Evolutionary conservation across 108 stramenopile species (phyloP).

Genomic region (Fragilaria crotonensis): DNA sequence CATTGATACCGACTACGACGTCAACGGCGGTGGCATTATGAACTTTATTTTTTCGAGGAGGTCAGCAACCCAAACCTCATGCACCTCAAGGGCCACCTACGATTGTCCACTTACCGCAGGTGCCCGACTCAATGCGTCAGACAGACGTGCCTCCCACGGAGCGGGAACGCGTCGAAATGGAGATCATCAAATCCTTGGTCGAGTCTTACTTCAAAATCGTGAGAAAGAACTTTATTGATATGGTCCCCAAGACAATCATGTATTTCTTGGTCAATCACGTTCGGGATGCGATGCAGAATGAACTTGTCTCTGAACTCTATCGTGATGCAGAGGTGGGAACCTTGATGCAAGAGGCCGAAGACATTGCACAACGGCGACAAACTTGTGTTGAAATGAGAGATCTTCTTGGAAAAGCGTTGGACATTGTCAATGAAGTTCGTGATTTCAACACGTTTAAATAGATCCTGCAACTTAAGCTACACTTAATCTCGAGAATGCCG

Average conservation of each 20-base stretch:
- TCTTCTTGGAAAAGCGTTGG: conserved; percentile 82
- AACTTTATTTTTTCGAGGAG: conserved; percentile 87
- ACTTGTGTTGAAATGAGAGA: conserved; percentile 92
- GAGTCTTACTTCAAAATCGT: conserved; percentile 94
- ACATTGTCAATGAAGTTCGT: conserved; percentile 95
- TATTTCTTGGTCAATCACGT: conserved; percentile 96
- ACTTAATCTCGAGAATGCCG: too few relatives aligned
- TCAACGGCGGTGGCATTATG: conserved; percentile 70
- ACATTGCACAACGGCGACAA: conserved; percentile 79
- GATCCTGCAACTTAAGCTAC: too few relatives aligned
- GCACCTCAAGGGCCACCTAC: conserved; percentile 41
- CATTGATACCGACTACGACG: conserved; percentile 13
- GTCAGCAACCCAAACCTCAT: conserved; percentile 23
- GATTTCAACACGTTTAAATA: conserved; percentile 76
- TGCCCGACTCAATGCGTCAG: conserved; percentile 90
- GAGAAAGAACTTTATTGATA: conserved; percentile 93
- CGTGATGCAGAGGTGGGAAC: conserved; percentile 72
- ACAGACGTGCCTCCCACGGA: conserved; percentile 86
- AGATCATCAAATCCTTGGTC: conserved; percentile 94
- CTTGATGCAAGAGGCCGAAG: conserved; percentile 87
- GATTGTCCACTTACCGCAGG: conserved; percentile 91
- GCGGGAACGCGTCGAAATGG: conserved; percentile 83
- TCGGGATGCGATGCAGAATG: conserved; percentile 91
- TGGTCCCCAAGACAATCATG: conserved; percentile 99
- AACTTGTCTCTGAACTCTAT: conserved; percentile 92